Conservation (phyloP, 2,329 filamentous ascomycete genomes). For the Phialophora expanda region DNA sequence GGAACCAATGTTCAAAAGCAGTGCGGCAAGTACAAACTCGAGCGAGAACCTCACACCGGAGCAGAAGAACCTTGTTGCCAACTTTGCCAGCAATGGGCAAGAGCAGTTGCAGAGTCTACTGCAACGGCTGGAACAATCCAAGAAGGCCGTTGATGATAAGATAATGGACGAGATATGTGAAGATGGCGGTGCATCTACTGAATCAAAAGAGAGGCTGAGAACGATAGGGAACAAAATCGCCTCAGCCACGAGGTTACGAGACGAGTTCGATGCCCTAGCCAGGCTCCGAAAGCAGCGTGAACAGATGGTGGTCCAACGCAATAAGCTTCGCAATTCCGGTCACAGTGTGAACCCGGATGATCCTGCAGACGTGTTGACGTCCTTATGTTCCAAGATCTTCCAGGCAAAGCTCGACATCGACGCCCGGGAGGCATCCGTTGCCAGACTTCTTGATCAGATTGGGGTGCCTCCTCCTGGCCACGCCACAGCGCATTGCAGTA, state of each 20-base stretch:
- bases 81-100: constrained; percentile 25
- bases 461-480: constrained; percentile 25
- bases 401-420: constrained; percentile 32
- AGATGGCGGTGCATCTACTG: constrained; percentile 32
- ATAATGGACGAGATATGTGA: constrained; percentile 39
- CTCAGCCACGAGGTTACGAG: constrained; percentile 42
- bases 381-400: constrained; percentile 29
- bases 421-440: constrained; percentile 22
- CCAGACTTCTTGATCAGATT: constrained; percentile 28
- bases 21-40: constrained; percentile 13
- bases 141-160: constrained; percentile 26
- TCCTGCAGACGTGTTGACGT: constrained; percentile 26
- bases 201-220: constrained; percentile 34
- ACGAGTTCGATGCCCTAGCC: constrained; percentile 42
- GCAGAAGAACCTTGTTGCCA: constrained; percentile 28
- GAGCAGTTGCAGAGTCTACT: constrained; percentile 31
- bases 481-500: constrained; percentile 5
- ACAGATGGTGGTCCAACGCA: constrained; percentile 41
- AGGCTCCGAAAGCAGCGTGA: constrained; percentile 25
- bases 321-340: constrained; percentile 40
- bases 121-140: constrained; percentile 33
- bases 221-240: constrained; percentile 46
- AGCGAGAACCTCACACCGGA: constrained; percentile 17
- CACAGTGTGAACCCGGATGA: constrained; percentile 34
- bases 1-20: constrained; percentile 24